These are phyloP conservation scores for Clathrospora elynae DNA, from an alignment of 2,329 filamentous ascomycete species.

Conservation along the genomic window DNA sequence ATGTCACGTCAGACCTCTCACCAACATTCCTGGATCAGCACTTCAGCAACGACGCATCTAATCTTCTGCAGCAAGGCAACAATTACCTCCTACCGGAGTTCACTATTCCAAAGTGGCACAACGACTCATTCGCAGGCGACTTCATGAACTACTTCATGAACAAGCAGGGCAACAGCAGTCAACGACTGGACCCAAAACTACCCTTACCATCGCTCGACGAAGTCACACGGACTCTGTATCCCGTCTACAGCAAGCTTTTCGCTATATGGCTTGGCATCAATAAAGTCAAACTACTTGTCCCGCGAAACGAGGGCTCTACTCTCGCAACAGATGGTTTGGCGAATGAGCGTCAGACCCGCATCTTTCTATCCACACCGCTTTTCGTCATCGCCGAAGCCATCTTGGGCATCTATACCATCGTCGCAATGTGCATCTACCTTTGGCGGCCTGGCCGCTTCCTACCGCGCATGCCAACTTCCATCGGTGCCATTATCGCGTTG, in stretches of 20 bases:
- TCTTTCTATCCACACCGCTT: constrained; percentile 57
- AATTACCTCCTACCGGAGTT: constrained; percentile 27
- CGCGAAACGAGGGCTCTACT: not conserved
- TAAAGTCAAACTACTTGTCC: constrained; percentile 46
- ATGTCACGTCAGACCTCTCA: constrained; percentile 8
- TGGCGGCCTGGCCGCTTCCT: constrained; percentile 52
- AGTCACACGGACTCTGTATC: constrained; percentile 25
- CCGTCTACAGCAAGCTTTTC: constrained; percentile 49
- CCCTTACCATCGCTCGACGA: constrained; percentile 42
- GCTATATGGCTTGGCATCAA: constrained; percentile 54
- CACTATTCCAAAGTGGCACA: constrained; percentile 52
- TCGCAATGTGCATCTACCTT: constrained; percentile 53
- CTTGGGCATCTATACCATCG: constrained; percentile 52
- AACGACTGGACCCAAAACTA: constrained; percentile 45
- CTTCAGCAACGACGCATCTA: constrained; percentile 31
- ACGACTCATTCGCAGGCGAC: constrained; percentile 52
- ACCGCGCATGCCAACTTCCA: constrained; percentile 57
- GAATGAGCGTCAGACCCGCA: constrained; percentile 43
- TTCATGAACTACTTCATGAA: constrained; percentile 58
- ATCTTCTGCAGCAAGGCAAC: constrained; percentile 34
- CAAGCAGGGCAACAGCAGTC: constrained; percentile 31
- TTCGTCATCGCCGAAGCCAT: constrained; percentile 55
- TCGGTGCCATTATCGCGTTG: constrained; percentile 56
- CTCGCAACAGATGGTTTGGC: constrained; percentile 16
- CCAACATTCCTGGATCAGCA: not conserved